Percentiles rank a stretch among this genome's conserved stretches.
Conservation (phyloP, 768 basidiomycete genomes). For the Bullera alba region DNA sequence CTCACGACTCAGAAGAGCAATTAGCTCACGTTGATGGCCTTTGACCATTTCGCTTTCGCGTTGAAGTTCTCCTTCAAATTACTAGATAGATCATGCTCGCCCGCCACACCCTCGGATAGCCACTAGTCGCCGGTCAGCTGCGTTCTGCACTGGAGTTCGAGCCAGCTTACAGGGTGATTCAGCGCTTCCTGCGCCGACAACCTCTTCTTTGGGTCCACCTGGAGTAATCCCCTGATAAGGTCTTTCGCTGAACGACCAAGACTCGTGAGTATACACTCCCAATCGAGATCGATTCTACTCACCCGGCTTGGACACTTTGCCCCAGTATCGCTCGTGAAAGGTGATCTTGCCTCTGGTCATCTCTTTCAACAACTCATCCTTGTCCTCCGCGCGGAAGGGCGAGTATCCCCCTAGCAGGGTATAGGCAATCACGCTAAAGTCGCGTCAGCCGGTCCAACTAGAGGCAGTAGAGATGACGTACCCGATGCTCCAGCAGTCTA, state of each 20-base stretch:
- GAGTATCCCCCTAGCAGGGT: conserved; percentile 91
- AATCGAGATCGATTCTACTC: conserved; percentile 8
- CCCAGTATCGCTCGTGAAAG: conserved; percentile 93
- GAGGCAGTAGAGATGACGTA: conserved; percentile 45
- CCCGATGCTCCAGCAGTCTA: conserved; percentile 93
- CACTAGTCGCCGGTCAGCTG: conserved; percentile 51
- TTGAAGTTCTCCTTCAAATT: conserved; percentile 74
- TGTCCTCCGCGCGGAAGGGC: conserved; percentile 81
- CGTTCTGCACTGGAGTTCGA: not conserved
- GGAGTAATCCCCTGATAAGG: conserved; percentile 68
- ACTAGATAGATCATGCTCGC: conserved; percentile 64
- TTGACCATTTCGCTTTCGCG: conserved; percentile 20
- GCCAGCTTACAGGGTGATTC: conserved; percentile 55
- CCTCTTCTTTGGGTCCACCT: conserved; percentile 63
- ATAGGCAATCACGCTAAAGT: conserved; percentile 77
- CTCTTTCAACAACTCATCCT: conserved; percentile 67
- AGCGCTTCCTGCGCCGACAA: conserved; percentile 69
- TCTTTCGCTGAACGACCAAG: conserved; percentile 58
- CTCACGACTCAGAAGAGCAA: not conserved
- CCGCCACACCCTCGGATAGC: conserved; percentile 62
- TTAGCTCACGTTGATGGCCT: conserved; percentile 24
- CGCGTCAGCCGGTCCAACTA: not conserved
- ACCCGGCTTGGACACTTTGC: conserved; percentile 76
- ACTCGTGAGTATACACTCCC: not conserved
- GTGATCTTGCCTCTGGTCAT: conserved; percentile 77